phyloP scores from a whole-genome alignment of 202 grass and related monocot species.

The Brachypodium distachyon region DNA sequence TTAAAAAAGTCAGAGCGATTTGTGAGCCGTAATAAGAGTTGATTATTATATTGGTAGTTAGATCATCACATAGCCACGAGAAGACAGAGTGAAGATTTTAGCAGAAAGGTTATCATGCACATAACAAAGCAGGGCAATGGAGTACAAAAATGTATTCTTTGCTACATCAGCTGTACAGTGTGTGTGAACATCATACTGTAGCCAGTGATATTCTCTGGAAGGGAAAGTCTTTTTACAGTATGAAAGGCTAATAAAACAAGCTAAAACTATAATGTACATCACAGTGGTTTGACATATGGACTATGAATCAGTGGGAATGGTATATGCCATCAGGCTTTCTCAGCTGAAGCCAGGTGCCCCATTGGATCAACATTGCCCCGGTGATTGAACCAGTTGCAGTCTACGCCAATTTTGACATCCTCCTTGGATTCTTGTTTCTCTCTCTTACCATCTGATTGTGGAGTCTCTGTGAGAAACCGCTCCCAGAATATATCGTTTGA shows the following conservation, averaged over 20 bases:
- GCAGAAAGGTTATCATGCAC: not conserved
- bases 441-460: not conserved
- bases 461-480: slow-evolving; percentile 71
- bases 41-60: not conserved
- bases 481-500: slow-evolving; percentile 87
- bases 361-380: slow-evolving; percentile 31
- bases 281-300: not conserved
- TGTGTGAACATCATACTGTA: too few species aligned
- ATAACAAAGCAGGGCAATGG: not conserved
- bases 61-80: not conserved
- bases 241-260: not conserved
- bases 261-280: slow-evolving; percentile 18
- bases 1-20: not conserved
- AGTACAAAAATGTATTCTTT: not conserved
- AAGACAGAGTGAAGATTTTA: not conserved
- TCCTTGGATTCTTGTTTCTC: slow-evolving; percentile 19
- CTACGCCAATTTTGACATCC: not conserved
- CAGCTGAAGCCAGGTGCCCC: slow-evolving; percentile 50
- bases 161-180: not conserved
- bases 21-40: not conserved
- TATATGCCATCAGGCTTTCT: slow-evolving; percentile 22
- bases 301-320: not conserved
- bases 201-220: not conserved
- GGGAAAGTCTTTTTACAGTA: not conserved
- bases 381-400: slow-evolving; percentile 1